Evolutionary conservation across 129 eudicot species (phyloP).

Genomic region (Flaveria ramosissima): DNA sequence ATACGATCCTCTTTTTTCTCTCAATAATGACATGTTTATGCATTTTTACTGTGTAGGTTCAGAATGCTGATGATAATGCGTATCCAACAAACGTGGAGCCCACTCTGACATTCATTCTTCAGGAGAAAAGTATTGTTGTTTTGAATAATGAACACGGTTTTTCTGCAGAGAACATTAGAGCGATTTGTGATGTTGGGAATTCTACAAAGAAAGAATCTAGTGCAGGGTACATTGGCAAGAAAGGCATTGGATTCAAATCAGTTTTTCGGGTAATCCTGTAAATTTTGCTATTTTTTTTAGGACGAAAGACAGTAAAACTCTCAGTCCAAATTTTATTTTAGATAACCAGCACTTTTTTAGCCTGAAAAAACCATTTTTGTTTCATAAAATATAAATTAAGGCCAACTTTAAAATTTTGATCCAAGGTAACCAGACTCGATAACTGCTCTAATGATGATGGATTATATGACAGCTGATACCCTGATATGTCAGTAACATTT

Average conservation of each 20-base stretch:
- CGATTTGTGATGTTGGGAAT: slow-evolving; percentile 96
- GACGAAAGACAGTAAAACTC: neutral
- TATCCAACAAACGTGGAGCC: slow-evolving; percentile 76
- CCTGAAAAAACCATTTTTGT: neutral
- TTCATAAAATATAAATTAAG: neutral
- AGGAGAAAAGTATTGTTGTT: slow-evolving; percentile 56
- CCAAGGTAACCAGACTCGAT: too few relatives aligned
- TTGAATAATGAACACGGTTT: slow-evolving; percentile 84
- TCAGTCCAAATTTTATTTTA: neutral
- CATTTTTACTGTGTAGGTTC: slow-evolving; percentile 54
- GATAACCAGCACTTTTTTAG: neutral
- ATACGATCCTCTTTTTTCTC: neutral
- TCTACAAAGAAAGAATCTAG: slow-evolving; percentile 76
- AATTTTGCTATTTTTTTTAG: neutral
- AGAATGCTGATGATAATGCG: slow-evolving; percentile 91
- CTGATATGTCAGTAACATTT: too few relatives aligned
- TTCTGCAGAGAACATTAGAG: slow-evolving; percentile 74
- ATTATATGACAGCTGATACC: too few relatives aligned
- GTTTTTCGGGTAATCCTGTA: slow-evolving; percentile 73
- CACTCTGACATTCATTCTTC: slow-evolving; percentile 71
- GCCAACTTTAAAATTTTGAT: too few relatives aligned
- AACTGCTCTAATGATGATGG: too few relatives aligned
- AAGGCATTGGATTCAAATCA: slow-evolving; percentile 98
- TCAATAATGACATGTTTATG: neutral
- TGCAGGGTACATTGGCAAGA: slow-evolving; percentile 96